Evolutionary conservation across 345 rosid species (phyloP), one percentile per base, ranked within the genome.

Genomic region (Lumnitzera littorea): DNA sequence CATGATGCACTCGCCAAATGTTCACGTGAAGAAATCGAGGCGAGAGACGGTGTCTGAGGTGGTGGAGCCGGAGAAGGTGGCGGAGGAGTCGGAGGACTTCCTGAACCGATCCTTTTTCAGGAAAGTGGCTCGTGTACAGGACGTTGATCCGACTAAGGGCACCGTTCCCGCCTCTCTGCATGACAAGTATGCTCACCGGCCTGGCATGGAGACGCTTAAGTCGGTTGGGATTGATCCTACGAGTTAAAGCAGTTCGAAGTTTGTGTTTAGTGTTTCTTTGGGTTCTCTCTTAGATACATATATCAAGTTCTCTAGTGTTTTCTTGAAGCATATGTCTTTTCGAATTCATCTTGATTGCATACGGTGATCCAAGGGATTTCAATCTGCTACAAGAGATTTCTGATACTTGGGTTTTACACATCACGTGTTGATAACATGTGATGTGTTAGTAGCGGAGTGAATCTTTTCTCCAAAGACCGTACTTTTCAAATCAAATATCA

Each of bases 21-120:
- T 92, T 46, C 79, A 84, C 4, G 80, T 82, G 53, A 80, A 57
- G 66, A 92, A 85, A 83, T 85, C 82, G 74, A 58, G n/a, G 12
- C 71, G 96, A 53, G 94, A 82, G 83, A 90, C 72, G 0, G 17
- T 90, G 5, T 82, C 86, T 0, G 99, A 92, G 73, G 71, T 90
- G 13, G 80, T 69, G 54, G 82, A 85, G 31, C 91, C 97, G 0
- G 97, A 92, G 2, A 70, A 48, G 53, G 87, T 90, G n/a, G 53
- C 70, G 50, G 65, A 83, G 9, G 95, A 89, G 61, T 75, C 90
- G 3, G 78, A 73, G 0, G 66, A 62, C 64, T 78, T 84, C 0
- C 8, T 72, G 0, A 74, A 72, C 50, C 76, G 67, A 57, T 85
- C 95, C 0, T 76, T 87, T 58, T 87, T 87, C 57, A 76, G 96